A percentile compares a stretch with the other conserved stretches of the same genome.
These are phyloP conservation scores for Colletotrichum melonis DNA, from an alignment of 2,329 filamentous ascomycete genomes.

Conservation along the genomic window DNA sequence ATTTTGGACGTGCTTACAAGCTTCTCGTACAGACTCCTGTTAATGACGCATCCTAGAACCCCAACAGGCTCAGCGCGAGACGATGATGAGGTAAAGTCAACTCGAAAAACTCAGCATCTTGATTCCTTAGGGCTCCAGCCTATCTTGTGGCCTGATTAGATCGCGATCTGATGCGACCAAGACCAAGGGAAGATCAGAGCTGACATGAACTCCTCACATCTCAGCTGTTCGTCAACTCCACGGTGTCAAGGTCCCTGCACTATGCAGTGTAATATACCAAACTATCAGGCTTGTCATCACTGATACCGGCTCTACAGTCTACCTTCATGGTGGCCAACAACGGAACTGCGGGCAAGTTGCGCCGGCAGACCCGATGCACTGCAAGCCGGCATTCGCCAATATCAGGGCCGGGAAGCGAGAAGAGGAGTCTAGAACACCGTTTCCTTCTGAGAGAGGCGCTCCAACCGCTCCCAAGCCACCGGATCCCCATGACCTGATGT, in stretches of 20 bases:
- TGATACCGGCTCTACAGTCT: conserved; percentile 22
- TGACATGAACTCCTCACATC: conserved; percentile 28
- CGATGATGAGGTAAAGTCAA: background rate
- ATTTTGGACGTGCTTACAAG: conserved; percentile 11
- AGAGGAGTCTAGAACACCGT: conserved; percentile 31
- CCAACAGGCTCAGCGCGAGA: background rate
- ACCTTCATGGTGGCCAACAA: conserved; percentile 26
- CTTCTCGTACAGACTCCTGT: conserved; percentile 6
- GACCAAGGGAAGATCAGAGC: conserved; percentile 13
- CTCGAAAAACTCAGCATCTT: background rate
- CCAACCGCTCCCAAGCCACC: conserved; percentile 25
- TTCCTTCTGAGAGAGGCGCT: conserved; percentile 19
- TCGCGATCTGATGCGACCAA: conserved; percentile 31
- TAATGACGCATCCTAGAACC: conserved; percentile 12
- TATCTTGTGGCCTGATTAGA: conserved; percentile 13
- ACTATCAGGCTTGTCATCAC: conserved; percentile 18
- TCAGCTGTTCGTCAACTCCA: conserved; percentile 24
- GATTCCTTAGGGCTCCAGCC: background rate
- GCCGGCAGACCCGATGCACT: conserved; percentile 33
- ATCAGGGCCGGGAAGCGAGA: conserved; percentile 19
- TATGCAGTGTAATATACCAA: conserved; percentile 29
- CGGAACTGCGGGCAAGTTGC: conserved; percentile 35
- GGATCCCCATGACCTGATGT: conserved; percentile 20
- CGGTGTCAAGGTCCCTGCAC: conserved; percentile 32
- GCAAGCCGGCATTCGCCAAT: conserved; percentile 34